Evolutionary conservation across 73 alveolate genomes (phyloP).

Genomic region (Paraurostyla sp.): DNA sequence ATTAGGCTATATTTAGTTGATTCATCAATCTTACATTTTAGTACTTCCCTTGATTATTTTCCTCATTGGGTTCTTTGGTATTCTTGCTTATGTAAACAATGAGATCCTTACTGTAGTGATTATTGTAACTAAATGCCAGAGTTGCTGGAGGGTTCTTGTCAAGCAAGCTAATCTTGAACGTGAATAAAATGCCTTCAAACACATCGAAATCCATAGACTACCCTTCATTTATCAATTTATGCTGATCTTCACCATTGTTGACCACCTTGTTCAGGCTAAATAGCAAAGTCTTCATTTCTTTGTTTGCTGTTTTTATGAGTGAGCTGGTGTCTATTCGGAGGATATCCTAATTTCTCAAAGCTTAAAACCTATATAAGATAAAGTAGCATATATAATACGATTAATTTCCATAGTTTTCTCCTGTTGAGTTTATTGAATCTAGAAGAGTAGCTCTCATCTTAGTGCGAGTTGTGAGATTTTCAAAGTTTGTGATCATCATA

Average conservation of each 20-base stretch:
- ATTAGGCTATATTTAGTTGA: neutral
- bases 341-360: neutral
- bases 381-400: neutral
- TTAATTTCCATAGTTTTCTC: neutral
- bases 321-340: neutral
- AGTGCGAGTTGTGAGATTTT: neutral
- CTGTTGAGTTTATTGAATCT: no score
- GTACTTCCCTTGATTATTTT: conserved; percentile 37
- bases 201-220: neutral
- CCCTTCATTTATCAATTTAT: neutral
- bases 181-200: conserved; percentile 27
- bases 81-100: neutral
- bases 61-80: conserved; percentile 49
- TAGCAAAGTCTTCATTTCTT: conserved; percentile 58
- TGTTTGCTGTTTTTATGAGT: conserved; percentile 22
- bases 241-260: conserved; percentile 37
- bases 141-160: conserved; percentile 38
- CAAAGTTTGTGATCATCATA: conserved; percentile 23
- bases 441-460: neutral
- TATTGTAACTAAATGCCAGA: neutral
- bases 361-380: neutral
- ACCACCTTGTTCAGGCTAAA: conserved; percentile 35
- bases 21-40: conserved; percentile 11
- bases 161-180: neutral
- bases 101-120: neutral